Evolutionary conservation across 1,284 basidiomycete species (phyloP), one percentile per base, ranked within the genome.

Genomic region (Apiotrichum gamsii): DNA sequence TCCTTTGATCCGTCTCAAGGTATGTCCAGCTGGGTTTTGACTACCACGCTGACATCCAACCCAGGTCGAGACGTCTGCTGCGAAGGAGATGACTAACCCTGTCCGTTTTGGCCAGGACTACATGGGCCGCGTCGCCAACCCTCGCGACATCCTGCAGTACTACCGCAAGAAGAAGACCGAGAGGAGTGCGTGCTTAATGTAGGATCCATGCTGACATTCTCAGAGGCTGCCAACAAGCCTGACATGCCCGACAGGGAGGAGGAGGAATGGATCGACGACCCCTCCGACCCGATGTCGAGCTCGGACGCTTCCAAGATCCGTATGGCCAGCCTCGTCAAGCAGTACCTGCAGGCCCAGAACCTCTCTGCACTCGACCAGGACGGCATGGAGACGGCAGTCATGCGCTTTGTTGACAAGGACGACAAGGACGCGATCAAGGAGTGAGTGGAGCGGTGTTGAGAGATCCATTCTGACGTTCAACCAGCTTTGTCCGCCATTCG

Each of bases 101-200:
- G 86, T 94, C 41, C 85, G 94, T 8, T 96, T 99, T 66, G 94
- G 95, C 0, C 91, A 95, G 69, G 90, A 95, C 66, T 97, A 95
- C 70, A 80, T 84, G 50, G 90, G 88, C 2, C 81, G 80, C 19
- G 81, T 98, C 14, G 95, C 94, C 10, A 99, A 99, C 65, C 93
- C 94, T 6, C 82, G 88, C 32, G 93, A 97, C 62, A 80, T 94
- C 23, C 80, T 98, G 24, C 79, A 90, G 38, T 96, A 96, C 72
- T 85, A 93, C 66, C 82, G 87, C 16, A 80, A 84, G 38, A 93
- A 87, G 70, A 85, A 84, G 62, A 61, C 77, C 2, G 67, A 64
- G 36, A 58, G 54, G 40, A 68, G 70, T 71, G 37, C 45, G 70
- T 51, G 9, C 4, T 20, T n/a, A 16, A 25, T n/a, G n/a, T n/a